Conservation (phyloP, 257 asterid genomes). For the Paulownia fortunei region DNA sequence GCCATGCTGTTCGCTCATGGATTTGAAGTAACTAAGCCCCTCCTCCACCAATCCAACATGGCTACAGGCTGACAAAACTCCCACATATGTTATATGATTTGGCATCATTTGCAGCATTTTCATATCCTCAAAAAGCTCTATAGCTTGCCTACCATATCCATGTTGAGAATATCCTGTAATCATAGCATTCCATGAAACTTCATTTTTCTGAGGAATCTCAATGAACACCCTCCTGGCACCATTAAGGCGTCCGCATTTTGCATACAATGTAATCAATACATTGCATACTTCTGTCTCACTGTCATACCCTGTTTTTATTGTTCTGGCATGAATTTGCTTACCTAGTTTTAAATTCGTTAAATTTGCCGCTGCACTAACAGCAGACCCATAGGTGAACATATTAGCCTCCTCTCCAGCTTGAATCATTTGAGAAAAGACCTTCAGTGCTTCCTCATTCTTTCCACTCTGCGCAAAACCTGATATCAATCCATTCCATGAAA, state of each 20-base stretch:
- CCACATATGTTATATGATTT: constrained; percentile 73
- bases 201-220: constrained; percentile 69
- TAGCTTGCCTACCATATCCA: constrained; percentile 72
- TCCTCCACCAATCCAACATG: constrained; percentile 86
- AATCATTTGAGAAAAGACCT: constrained; percentile 67
- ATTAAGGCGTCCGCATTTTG: constrained; percentile 79
- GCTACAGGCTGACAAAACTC: constrained; percentile 90
- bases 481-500: constrained; percentile 84
- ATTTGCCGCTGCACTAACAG: constrained; percentile 85
- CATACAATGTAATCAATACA: constrained; percentile 74
- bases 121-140: constrained; percentile 78
- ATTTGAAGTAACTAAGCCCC: constrained; percentile 70
- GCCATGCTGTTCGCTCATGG: constrained; percentile 65
- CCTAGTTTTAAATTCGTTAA: constrained; percentile 68
- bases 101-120: constrained; percentile 54
- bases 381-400: constrained; percentile 85
- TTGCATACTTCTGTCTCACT: constrained; percentile 77
- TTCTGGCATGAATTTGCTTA: constrained; percentile 69
- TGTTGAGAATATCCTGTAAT: constrained; percentile 92
- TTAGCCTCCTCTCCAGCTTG: constrained; percentile 67
- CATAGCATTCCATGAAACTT: constrained; percentile 91
- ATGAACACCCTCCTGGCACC: constrained; percentile 64
- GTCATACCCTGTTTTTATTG: constrained; percentile 61
- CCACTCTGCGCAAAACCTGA: constrained; percentile 94
- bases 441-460: constrained; percentile 69